Evolutionary conservation across 305 asterid species (phyloP).

Genomic region (Solanum hybrid): DNA sequence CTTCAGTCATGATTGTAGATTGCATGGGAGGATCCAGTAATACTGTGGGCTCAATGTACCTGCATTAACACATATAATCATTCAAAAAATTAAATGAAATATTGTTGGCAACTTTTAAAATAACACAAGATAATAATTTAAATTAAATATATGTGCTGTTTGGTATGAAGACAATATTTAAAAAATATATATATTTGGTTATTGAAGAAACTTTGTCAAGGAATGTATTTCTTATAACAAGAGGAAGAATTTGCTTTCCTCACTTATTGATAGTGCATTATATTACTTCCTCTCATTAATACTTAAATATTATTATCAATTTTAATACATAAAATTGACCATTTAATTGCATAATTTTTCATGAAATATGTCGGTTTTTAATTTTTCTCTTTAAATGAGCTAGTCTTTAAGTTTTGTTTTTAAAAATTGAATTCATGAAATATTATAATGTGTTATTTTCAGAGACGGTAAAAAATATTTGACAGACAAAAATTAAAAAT

Average conservation of each 20-base stretch:
- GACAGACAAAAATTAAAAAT: background rate
- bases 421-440: background rate
- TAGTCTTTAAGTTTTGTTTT: background rate
- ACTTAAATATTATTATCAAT: background rate
- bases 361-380: background rate
- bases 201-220: background rate
- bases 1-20: slow-evolving; percentile 63
- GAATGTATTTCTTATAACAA: background rate
- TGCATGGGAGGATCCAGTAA: slow-evolving; percentile 63
- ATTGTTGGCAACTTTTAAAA: background rate
- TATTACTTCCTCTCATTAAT: background rate
- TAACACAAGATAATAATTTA: background rate
- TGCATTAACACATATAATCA: slow-evolving; percentile 11
- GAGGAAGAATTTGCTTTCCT: background rate
- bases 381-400: background rate
- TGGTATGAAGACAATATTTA: background rate
- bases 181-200: background rate
- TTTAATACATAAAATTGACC: background rate
- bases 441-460: background rate
- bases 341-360: background rate
- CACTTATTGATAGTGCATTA: background rate
- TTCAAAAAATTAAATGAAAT: background rate
- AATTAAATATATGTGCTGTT: background rate
- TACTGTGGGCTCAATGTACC: slow-evolving; percentile 69
- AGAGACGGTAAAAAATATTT: accelerated